Base-by-base conservation (phyloP, 495 filamentous ascomycete species). In the Podospora sp. region DNA sequence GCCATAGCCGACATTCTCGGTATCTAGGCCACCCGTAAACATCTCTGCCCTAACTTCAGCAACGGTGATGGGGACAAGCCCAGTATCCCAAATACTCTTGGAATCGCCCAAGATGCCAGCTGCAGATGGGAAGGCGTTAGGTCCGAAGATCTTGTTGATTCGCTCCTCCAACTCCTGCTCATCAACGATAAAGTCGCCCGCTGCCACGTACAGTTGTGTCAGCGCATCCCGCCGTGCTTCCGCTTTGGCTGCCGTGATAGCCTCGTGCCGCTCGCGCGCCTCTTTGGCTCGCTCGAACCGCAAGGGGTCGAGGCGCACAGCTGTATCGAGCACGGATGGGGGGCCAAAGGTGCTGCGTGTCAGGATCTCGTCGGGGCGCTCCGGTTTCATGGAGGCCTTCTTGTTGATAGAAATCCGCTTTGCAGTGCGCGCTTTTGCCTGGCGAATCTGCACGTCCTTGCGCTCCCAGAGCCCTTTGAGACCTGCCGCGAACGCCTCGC, bases 191-290 rank as follows among this genome's bases (percentile, higher is more conserved):
- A 84, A 84, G 60, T 74, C 71, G 27, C 75, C 70, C 9, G 82
- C 81, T 12, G 76, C 78, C 68, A 82, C 80, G 67, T 83, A 84
- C 65, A 84, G 73, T 72, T 79, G 76, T 62, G 77, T 74, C 14
- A 84, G 72, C 51, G 82, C 80, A 64, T 84, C 81, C 33, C 76
- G 73, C 8, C 82, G 79, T 22, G 64, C 68, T 69, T 83, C 80
- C 68, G 73, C 74, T 68, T 77, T 77, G 53, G 46, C 52, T 8
- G 36, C 65, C 29, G 26, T 6, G 11, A 71, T 46, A n/a, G 51
- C 50, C 21, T 65, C 58, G 36, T 78, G 76, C 62, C 68, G 70
- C 21, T 27, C 35, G 11, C 59, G 67, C 14, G 79, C 75, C 5
- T 49, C 69, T 6, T 73, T 53, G 1, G 76, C 79, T 0, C 51